Base-by-base conservation (phyloP, 192 early-diverging fungal genomes). In the Rhizoclosmatium sp. region DNA sequence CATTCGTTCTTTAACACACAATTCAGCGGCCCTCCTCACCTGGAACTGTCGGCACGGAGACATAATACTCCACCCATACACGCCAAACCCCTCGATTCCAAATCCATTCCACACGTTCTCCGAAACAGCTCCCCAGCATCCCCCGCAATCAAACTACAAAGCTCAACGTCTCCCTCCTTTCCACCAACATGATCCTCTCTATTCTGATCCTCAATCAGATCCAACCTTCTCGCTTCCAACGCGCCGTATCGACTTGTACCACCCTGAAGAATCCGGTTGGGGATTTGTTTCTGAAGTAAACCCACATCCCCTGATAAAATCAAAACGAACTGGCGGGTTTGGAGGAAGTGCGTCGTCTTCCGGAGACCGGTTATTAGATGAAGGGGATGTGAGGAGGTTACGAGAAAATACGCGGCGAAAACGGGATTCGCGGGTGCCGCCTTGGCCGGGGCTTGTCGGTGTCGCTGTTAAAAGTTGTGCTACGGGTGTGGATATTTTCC, bases 11-110 rank as follows among this genome's bases (percentile, higher is more conserved):
- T 31, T 31, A 31, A 31, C 0, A 31, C 31, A 31, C 31, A 64
- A 62, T 47, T 21, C 54, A 76, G 75, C n/a, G 48, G 75, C 75
- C 7, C 40, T 76, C 45, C 31, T 76, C 7, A 76, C 75, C 4
- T 76, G 75, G 75, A 76, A 76, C 41, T 23, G n/a, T 16, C 42
- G 75, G n/a, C 75, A 76, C 49, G 75, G 75, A 39, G 65, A 67
- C 3, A 76, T 76, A n/a, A 47, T 54, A 14, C 10, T 76, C 7
- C 64, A 54, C 44, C 72, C 72, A 16, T 68, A 44, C 39, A 46
- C 16, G 41, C 16, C 66, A 19, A 14, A 19, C 66, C 2, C 10
- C 7, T n/a, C 42, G 9, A 59, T 54, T 31, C 31, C 31, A 31
- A 31, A 31, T 31, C 31, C 31, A 31, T 31, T 31, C 0, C 21